Conservation (phyloP, 23 red algal species). For the Gracilaria domingensis region DNA sequence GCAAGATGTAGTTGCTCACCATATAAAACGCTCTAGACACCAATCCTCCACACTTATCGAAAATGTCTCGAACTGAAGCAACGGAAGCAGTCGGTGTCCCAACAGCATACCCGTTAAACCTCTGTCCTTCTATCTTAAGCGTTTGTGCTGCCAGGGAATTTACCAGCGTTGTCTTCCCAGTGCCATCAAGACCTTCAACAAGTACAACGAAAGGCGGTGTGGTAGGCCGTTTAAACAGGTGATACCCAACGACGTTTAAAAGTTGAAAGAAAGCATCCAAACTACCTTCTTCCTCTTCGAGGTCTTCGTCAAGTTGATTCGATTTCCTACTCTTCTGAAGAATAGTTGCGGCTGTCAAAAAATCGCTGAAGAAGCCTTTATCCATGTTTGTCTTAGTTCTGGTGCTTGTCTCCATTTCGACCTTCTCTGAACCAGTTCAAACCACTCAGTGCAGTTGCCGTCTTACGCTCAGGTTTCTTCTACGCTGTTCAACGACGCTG, state of each 20-base stretch:
- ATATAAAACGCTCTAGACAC: constrained; percentile 31
- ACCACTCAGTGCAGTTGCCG: too few species aligned
- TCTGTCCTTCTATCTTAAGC: not conserved
- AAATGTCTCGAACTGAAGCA: constrained; percentile 12
- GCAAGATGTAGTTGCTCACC: constrained; percentile 16
- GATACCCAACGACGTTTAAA: not conserved
- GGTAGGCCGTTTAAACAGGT: not conserved
- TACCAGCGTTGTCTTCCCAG: constrained; percentile 17
- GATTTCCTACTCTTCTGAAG: not conserved
- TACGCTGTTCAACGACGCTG: not conserved
- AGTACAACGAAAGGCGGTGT: constrained; percentile 19
- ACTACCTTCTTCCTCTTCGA: not conserved
- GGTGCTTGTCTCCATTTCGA: not conserved
- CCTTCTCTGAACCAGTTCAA: not conserved
- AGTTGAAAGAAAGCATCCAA: constrained; percentile 15
- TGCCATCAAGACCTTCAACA: constrained; percentile 35
- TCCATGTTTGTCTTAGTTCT: not conserved
- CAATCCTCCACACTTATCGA: constrained; percentile 6
- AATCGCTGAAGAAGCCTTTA: not conserved
- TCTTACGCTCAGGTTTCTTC: not conserved
- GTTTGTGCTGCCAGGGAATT: constrained; percentile 1
- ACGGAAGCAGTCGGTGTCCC: constrained; percentile 18
- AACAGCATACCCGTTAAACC: not conserved
- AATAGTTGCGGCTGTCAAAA: constrained; percentile 2
- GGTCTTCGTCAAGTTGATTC: not conserved